Evolutionary conservation across 768 basidiomycete genomes (phyloP), one percentile per base, ranked within the genome.

Genomic region (Suillus subluteus): DNA sequence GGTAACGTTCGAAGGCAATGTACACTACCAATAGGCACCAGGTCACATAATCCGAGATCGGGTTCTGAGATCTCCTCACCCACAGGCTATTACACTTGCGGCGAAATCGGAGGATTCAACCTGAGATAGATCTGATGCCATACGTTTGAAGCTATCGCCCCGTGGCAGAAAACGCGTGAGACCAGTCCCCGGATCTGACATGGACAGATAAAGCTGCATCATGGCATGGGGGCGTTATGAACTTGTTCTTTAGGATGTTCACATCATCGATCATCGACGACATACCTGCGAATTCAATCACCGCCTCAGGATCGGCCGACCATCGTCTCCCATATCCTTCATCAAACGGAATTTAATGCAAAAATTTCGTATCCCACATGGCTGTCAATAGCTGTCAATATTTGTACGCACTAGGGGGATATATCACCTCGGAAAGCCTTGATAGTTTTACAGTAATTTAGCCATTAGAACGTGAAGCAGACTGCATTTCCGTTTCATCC

Each of bases 1-100:
- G 65, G 65, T 43, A 59, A 26, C 63, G 63, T 30, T 61, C 16
- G 59, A 61, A 58, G 67, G 68, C 68, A 61, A 67, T 68, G 63
- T 66, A 63, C 18, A 64, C 66, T 37, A 62, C 68, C 50, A 35
- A 43, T 61, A 69, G 62, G 66, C 66, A 63, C 66, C 68, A 67
- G 54, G 64, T 62, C 63, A 62, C 62, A 40, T 38, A 66, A 63
- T 62, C 58, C 37, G 11, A 48, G 65, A 64, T 66, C 65, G 65
- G 65, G 62, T 26, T 63, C 15, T 58, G 21, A 59, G 64, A 58
- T 58, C 65, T 59, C 1, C 32, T 44, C 40, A 56, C 48, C 35
- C 63, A 64, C 40, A 64, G 16, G 37, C 63, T 58, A 55, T 56
- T 56, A 64, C 38, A 26, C 48, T 64, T 64, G 54, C 41, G 63